phyloP scores from a whole-genome alignment of 106 monocot genomes.

The Phalaenopsis equestris region DNA sequence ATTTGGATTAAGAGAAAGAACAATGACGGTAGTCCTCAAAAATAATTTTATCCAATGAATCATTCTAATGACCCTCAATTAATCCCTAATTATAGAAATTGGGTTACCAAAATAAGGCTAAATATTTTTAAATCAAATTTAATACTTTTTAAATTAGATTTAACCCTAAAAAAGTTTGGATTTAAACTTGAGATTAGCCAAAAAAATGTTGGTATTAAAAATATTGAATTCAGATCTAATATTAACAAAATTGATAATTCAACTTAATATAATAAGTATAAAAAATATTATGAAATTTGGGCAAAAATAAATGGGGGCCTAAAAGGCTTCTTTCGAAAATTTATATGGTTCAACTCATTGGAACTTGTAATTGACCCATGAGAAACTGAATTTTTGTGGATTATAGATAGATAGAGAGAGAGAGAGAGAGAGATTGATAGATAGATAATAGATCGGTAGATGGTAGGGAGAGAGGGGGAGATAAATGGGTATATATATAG shows the following conservation, averaged over 20 bases:
- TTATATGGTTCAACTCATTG: not conserved
- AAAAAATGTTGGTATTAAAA: no score
- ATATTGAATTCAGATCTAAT: no score
- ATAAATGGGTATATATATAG: not conserved
- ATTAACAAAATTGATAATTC: not conserved
- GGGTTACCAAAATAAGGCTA: not conserved
- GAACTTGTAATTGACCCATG: not conserved
- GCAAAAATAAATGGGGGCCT: not conserved
- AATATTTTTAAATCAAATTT: not conserved
- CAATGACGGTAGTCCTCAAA: not conserved
- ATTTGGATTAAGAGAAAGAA: not conserved
- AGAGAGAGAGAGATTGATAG: not conserved
- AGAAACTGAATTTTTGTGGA: not conserved
- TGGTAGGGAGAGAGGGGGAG: not conserved
- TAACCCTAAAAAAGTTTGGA: not conserved
- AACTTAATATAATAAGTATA: not conserved
- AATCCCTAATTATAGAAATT: not conserved
- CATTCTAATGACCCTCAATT: not conserved
- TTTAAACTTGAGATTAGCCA: not conserved
- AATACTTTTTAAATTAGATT: not conserved
- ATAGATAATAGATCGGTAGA: no score
- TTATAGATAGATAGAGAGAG: not conserved
- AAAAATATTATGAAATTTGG: not conserved
- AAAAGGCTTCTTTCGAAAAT: not conserved
- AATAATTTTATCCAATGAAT: not conserved